Evolutionary conservation across 495 filamentous ascomycete species (phyloP).

Genomic region (Aspergillus carlsbadensis): DNA sequence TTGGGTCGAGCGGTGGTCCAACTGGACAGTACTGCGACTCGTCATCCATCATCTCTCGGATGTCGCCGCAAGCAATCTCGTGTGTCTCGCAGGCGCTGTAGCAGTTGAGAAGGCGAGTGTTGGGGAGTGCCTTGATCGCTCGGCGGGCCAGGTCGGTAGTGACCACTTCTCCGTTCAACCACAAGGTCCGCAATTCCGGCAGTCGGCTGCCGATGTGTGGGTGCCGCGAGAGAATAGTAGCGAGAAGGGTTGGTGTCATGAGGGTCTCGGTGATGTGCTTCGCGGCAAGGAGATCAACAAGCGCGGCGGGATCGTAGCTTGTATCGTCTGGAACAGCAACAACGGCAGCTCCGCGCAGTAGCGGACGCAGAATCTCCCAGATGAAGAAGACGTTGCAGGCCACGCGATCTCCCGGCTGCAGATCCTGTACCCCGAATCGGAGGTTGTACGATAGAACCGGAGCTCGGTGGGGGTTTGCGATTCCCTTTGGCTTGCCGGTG

Average conservation of each 20-base stretch:
- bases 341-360: conserved; percentile 67
- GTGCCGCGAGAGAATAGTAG: conserved; percentile 60
- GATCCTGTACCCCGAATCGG: conserved; percentile 60
- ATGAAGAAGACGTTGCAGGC: conserved; percentile 76
- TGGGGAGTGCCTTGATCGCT: conserved; percentile 58
- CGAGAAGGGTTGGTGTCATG: conserved; percentile 71
- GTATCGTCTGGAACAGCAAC: conserved; percentile 64
- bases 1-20: conserved; percentile 56
- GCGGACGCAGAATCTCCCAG: conserved; percentile 70
- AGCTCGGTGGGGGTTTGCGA: conserved; percentile 65
- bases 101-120: conserved; percentile 64
- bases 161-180: conserved; percentile 72
- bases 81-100: conserved; percentile 74
- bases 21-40: conserved; percentile 58
- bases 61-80: conserved; percentile 70
- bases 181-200: conserved; percentile 58
- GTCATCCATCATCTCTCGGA: conserved; percentile 57
- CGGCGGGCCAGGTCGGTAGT: conserved; percentile 64
- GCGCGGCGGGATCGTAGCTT: conserved; percentile 64
- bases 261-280: conserved; percentile 65
- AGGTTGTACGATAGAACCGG: conserved; percentile 64
- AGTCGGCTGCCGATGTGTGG: conserved; percentile 55
- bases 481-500: conserved; percentile 68
- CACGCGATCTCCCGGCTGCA: conserved; percentile 62
- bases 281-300: conserved; percentile 60